phyloP scores from a whole-genome alignment of 768 basidiomycete genomes.

The Leccinum disarticulatum region DNA sequence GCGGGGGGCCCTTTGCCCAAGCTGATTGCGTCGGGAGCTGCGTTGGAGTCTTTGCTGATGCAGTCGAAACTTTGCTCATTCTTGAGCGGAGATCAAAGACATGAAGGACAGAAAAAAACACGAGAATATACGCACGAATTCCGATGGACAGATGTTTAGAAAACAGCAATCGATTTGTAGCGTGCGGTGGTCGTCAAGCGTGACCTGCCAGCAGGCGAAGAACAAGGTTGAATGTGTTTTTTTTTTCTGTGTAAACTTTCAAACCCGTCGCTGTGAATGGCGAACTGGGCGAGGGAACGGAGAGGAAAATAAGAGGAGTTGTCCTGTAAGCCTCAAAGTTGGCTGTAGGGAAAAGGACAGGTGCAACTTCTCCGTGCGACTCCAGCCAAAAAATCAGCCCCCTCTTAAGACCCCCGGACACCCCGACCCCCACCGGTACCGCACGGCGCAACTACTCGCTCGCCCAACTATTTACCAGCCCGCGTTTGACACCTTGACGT shows the following conservation, averaged over 20 bases:
- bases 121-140: constrained; percentile 41
- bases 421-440: constrained; percentile 20
- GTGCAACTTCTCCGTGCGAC: constrained; percentile 35
- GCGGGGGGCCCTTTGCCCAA: constrained; percentile 89
- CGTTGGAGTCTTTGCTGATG: constrained; percentile 69
- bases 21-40: constrained; percentile 81
- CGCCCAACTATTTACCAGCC: too few relatives aligned
- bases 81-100: constrained; percentile 34
- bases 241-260: constrained; percentile 38
- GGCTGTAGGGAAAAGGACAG: constrained; percentile 39
- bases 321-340: constrained; percentile 36
- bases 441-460: background rate
- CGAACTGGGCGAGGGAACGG: constrained; percentile 31
- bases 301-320: constrained; percentile 4
- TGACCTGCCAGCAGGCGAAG: constrained; percentile 91
- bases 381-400: constrained; percentile 31
- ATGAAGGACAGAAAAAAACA: background rate
- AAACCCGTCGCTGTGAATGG: constrained; percentile 38
- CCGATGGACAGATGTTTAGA: constrained; percentile 44
- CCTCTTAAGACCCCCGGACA: constrained; percentile 29
- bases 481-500: background rate
- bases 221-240: constrained; percentile 52
- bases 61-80: constrained; percentile 93
- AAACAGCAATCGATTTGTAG: constrained; percentile 54
- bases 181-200: constrained; percentile 80